These are phyloP conservation scores for Nannizziopsis arthrosporioides DNA, from an alignment of 2,329 filamentous ascomycete genomes.

Conservation along the genomic window DNA sequence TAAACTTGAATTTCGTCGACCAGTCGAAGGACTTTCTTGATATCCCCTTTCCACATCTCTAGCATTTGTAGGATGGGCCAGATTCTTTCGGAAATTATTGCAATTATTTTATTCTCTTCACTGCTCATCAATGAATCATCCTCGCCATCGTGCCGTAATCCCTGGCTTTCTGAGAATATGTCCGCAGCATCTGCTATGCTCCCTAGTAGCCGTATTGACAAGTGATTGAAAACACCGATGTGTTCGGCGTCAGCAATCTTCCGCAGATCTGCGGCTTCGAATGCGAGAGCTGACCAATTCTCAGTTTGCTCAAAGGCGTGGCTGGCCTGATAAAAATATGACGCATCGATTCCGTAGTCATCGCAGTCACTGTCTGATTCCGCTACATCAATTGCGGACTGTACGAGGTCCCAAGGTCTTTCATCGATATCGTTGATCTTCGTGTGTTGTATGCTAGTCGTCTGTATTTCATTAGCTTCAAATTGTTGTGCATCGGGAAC, in stretches of 20 bases:
- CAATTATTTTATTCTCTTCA: not conserved
- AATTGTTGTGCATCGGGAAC: too few species aligned
- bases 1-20: slow-evolving; percentile 9
- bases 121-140: slow-evolving; percentile 1
- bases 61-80: not conserved
- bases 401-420: too few species aligned
- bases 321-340: slow-evolving; percentile 9
- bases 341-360: slow-evolving; percentile 3
- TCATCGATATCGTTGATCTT: too few species aligned
- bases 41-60: not conserved
- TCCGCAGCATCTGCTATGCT: slow-evolving; percentile 10
- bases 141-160: slow-evolving; percentile 1
- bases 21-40: not conserved
- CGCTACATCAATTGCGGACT: not conserved
- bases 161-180: slow-evolving; percentile 6
- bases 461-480: too few species aligned
- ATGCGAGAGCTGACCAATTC: slow-evolving; percentile 12
- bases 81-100: not conserved
- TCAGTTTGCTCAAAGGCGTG: slow-evolving; percentile 8
- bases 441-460: too few species aligned
- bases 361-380: slow-evolving; percentile 1
- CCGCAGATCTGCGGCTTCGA: slow-evolving; percentile 9
- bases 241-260: not conserved
- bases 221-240: slow-evolving; percentile 4
- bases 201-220: slow-evolving; percentile 5